Percentiles rank a stretch among this genome's conserved stretches.
phyloP scores from a whole-genome alignment of 352 stramenopile species.

The Peronospora tabacina region DNA sequence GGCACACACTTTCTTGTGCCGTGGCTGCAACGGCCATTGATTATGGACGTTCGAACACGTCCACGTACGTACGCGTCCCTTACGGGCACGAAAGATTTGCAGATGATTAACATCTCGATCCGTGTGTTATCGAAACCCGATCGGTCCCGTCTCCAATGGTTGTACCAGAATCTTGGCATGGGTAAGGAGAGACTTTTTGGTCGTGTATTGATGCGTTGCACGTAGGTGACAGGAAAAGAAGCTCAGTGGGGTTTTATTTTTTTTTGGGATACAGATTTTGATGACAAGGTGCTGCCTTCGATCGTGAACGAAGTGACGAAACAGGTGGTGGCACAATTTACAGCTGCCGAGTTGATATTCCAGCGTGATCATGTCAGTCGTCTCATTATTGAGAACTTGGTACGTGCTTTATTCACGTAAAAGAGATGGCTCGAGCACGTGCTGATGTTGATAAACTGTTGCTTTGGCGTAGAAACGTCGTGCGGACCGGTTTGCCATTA shows the following conservation, averaged over 20 bases:
- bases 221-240: too few relatives aligned
- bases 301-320: slow-evolving; percentile 99
- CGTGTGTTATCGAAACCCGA: slow-evolving; percentile 97
- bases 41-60: slow-evolving; percentile 92
- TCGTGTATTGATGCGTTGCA: too few relatives aligned
- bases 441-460: slow-evolving; percentile 15
- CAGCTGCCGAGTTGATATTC: slow-evolving; percentile 97
- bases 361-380: slow-evolving; percentile 96
- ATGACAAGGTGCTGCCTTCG: slow-evolving; percentile 96
- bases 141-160: slow-evolving; percentile 89
- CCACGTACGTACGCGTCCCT: slow-evolving; percentile 90
- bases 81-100: slow-evolving; percentile 94
- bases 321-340: slow-evolving; percentile 98
- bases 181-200: slow-evolving; percentile 30
- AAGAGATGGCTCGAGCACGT: not conserved
- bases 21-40: slow-evolving; percentile 95
- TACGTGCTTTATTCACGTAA: slow-evolving; percentile 40
- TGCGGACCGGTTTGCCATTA: slow-evolving; percentile 88
- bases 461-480: slow-evolving; percentile 54
- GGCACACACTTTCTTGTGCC: slow-evolving; percentile 96
- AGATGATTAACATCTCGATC: slow-evolving; percentile 99
- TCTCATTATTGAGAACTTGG: slow-evolving; percentile 91
- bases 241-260: too few relatives aligned
- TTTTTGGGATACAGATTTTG: slow-evolving; percentile 87
- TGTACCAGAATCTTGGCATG: slow-evolving; percentile 93